These are phyloP conservation scores for Coemansia sp. DNA, from an alignment of 192 early-diverging fungal genomes.

Conservation along the genomic window DNA sequence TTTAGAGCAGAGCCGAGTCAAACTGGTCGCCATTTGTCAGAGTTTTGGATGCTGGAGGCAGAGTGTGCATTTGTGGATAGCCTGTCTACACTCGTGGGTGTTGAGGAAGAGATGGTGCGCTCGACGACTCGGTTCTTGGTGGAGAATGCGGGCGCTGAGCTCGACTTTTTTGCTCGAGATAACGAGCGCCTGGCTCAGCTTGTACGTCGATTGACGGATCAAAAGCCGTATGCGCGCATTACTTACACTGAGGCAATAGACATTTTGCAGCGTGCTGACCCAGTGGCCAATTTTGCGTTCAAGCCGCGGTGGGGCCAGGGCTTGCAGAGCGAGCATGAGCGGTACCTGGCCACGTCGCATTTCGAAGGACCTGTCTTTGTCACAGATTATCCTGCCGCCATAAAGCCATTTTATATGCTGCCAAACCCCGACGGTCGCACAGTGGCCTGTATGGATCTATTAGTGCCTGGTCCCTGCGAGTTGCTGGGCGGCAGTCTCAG, in stretches of 20 bases:
- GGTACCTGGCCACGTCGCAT: conserved; percentile 68
- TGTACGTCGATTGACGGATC: conserved; percentile 25
- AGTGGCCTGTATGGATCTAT: conserved; percentile 80
- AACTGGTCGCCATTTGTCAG: conserved; percentile 81
- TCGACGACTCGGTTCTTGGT: conserved; percentile 60
- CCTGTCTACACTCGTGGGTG: conserved; percentile 63
- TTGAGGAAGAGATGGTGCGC: conserved; percentile 68
- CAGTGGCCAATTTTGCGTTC: conserved; percentile 59
- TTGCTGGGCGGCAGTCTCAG: conserved; percentile 82
- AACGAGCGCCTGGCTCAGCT: conserved; percentile 54
- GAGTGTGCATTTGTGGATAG: conserved; percentile 74
- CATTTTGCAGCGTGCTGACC: conserved; percentile 59
- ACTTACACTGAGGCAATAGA: conserved; percentile 80
- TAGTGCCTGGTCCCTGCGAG: conserved; percentile 84
- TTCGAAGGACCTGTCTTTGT: conserved; percentile 80
- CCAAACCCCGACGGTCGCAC: conserved; percentile 60
- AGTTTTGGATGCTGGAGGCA: conserved; percentile 95
- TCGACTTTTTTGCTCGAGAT: conserved; percentile 61
- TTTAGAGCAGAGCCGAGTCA: conserved; percentile 84
- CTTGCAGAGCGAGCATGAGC: conserved; percentile 85
- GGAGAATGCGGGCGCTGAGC: conserved; percentile 50
- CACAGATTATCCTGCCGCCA: conserved; percentile 75
- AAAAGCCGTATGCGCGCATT: conserved; percentile 62
- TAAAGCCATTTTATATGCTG: conserved; percentile 93
- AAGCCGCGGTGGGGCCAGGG: conserved; percentile 71